phyloP scores from a whole-genome alignment of 768 basidiomycete species.

The Vararia minispora region DNA sequence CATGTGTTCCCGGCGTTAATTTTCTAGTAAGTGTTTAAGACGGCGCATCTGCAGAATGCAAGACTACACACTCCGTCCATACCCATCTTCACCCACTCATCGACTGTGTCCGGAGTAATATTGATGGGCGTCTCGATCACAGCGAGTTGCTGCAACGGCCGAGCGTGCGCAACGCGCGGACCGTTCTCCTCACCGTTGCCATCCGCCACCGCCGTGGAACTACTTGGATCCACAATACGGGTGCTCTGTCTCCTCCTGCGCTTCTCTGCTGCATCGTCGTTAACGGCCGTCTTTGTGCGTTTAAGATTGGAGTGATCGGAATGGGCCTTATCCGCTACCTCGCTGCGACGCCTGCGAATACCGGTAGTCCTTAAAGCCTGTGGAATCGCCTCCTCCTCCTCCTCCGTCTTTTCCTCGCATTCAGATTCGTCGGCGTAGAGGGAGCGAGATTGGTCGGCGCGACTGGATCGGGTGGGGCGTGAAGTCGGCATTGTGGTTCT shows the following conservation, averaged over 20 bases:
- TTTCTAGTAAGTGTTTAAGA: constrained; percentile 52
- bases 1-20: constrained; percentile 96
- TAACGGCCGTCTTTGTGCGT: constrained; percentile 35
- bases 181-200: constrained; percentile 30
- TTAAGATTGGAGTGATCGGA: constrained; percentile 27
- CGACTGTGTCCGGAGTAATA: constrained; percentile 87
- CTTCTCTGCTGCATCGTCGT: constrained; percentile 86
- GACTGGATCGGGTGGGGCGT: constrained; percentile 7
- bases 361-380: constrained; percentile 5
- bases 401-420: constrained; percentile 25
- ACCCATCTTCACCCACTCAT: constrained; percentile 99
- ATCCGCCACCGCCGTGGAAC: constrained; percentile 37
- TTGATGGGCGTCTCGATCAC: constrained; percentile 57
- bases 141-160: constrained; percentile 50
- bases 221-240: constrained; percentile 41
- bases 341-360: constrained; percentile 45
- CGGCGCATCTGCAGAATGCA: constrained; percentile 1
- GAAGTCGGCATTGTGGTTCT: constrained; percentile 6
- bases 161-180: constrained; percentile 21
- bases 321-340: constrained; percentile 35
- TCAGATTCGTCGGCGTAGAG: constrained; percentile 11
- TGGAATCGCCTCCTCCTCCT: constrained; percentile 20
- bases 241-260: constrained; percentile 71
- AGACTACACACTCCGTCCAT: constrained; percentile 73
- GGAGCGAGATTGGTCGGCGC: neutral